Evolutionary conservation across 1,139 yeast genomes (phyloP).

Genomic region (Kluyveromyces sp.): DNA sequence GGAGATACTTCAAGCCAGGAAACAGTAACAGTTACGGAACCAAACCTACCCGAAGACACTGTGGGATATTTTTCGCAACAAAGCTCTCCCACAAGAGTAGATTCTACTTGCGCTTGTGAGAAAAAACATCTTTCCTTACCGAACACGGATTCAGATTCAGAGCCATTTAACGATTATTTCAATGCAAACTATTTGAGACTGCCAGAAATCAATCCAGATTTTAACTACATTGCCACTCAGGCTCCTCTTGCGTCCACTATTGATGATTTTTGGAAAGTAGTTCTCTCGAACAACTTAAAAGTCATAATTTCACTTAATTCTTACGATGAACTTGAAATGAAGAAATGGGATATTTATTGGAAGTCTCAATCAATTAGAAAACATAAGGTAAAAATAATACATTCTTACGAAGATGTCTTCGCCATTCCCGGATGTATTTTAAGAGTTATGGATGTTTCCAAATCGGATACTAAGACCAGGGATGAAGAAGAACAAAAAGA

Average conservation of each 20-base stretch:
- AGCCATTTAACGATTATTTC: conserved; percentile 42
- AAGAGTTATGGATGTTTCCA: conserved; percentile 29
- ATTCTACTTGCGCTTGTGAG: not conserved
- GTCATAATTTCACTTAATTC: conserved; percentile 67
- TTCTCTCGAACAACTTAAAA: conserved; percentile 53
- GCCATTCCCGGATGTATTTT: conserved; percentile 31
- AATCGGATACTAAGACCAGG: conserved; percentile 6
- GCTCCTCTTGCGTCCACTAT: conserved; percentile 75
- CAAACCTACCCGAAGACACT: not conserved
- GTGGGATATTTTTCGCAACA: conserved; percentile 4
- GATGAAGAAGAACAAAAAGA: not conserved
- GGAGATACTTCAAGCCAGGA: not conserved
- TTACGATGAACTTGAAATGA: conserved; percentile 43
- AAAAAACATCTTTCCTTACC: not conserved
- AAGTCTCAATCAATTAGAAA: conserved; percentile 25
- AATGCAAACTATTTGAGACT: conserved; percentile 53
- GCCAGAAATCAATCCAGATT: conserved; percentile 32
- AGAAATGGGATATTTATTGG: conserved; percentile 57
- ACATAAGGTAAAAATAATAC: conserved; percentile 26
- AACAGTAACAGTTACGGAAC: not conserved
- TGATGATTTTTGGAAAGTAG: conserved; percentile 76
- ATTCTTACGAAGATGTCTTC: conserved; percentile 27
- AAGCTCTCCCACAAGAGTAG: conserved; percentile 4
- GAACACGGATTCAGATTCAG: conserved; percentile 1
- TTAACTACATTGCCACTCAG: conserved; percentile 71